A percentile compares a stretch with the other conserved stretches of the same genome.
phyloP scores from a whole-genome alignment of 2,329 filamentous ascomycete genomes.

The Arthrobotrys sinensis region DNA sequence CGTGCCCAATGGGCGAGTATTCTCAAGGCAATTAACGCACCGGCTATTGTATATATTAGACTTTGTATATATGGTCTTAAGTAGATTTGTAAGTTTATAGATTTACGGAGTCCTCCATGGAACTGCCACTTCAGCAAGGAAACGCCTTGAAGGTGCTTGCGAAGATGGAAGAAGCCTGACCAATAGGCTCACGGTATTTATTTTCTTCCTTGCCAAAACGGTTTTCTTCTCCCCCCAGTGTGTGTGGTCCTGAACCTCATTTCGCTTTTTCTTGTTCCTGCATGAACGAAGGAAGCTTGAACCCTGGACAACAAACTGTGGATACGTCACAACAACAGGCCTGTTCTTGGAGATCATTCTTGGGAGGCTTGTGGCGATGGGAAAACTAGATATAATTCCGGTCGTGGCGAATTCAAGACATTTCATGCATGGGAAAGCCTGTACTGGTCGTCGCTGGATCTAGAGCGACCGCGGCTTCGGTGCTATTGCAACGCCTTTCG shows the following conservation, averaged over 20 bases:
- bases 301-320: slow-evolving; percentile 25
- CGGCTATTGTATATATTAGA: slow-evolving; percentile 24
- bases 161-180: slow-evolving; percentile 10
- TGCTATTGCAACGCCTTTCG: slow-evolving; percentile 16
- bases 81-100: slow-evolving; percentile 14
- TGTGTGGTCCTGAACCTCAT: slow-evolving; percentile 53
- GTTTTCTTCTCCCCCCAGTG: slow-evolving; percentile 27
- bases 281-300: slow-evolving; percentile 53
- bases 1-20: slow-evolving; percentile 9
- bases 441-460: not conserved
- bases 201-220: slow-evolving; percentile 33
- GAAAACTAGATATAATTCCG: not conserved
- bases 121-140: slow-evolving; percentile 3
- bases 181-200: slow-evolving; percentile 24
- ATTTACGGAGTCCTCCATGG: slow-evolving; percentile 11
- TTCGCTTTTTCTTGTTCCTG: slow-evolving; percentile 59
- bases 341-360: slow-evolving; percentile 4
- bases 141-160: not conserved
- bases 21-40: not conserved
- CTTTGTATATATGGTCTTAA: slow-evolving; percentile 13
- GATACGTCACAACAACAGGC: slow-evolving; percentile 52
- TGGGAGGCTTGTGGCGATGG: slow-evolving; percentile 4
- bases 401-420: slow-evolving; percentile 32
- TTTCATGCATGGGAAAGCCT: slow-evolving; percentile 11
- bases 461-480: slow-evolving; percentile 1